phyloP scores from a whole-genome alignment of 129 eudicot genomes.

The Apium graveolens region DNA sequence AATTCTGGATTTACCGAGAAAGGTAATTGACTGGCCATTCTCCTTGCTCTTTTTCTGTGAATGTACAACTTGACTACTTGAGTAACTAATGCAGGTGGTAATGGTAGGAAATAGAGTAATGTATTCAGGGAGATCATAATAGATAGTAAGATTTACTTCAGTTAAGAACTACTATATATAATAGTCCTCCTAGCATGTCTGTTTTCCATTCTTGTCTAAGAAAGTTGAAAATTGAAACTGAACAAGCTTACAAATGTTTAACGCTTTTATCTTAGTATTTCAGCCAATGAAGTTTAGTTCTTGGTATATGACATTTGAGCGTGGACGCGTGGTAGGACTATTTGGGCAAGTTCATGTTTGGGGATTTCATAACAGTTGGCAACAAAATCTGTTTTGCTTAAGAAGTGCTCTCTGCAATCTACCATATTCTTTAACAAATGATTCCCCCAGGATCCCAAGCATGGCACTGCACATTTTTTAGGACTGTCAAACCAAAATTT shows the following conservation, averaged over 20 bases:
- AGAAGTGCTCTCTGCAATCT: not conserved
- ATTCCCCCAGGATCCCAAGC: not conserved
- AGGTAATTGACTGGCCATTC: not conserved
- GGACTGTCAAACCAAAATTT: not conserved
- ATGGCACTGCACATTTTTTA: not conserved
- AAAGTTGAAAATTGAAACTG: conserved; percentile 15
- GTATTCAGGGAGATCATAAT: no score
- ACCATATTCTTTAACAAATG: not conserved
- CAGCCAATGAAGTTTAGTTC: no score
- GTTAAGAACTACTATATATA: conserved; percentile 36
- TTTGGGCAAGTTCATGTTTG: not conserved
- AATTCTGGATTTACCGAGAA: not conserved
- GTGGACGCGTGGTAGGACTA: not conserved
- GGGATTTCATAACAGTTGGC: not conserved
- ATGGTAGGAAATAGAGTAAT: no score
- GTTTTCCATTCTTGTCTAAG: conserved; percentile 31
- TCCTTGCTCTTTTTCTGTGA: conserved; percentile 8
- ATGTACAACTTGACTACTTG: conserved; percentile 20
- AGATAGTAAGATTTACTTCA: conserved; percentile 14
- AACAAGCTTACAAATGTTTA: not conserved
- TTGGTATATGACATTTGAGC: not conserved
- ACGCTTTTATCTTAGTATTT: not conserved
- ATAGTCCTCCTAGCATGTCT: conserved; percentile 64
- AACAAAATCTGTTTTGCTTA: no score
- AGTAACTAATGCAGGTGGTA: no score